Conservation (phyloP, 306 rosid species). For the Luffa acutangula region DNA sequence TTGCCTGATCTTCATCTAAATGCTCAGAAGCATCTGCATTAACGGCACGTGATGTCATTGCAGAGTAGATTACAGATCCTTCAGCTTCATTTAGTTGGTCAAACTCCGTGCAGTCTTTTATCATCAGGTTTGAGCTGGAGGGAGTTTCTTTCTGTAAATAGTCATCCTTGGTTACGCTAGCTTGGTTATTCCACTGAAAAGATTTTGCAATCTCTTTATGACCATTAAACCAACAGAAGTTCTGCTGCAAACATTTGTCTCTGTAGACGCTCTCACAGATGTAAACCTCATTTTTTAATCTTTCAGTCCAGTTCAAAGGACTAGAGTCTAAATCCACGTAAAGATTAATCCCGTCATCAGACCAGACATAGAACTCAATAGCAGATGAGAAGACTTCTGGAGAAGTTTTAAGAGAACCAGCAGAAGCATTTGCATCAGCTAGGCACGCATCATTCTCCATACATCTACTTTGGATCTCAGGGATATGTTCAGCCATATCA, state of each 20-base stretch:
- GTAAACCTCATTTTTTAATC: constrained; percentile 40
- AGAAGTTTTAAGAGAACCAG: constrained; percentile 24
- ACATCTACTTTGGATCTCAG: constrained; percentile 10
- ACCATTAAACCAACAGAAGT: constrained; percentile 28
- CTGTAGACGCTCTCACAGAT: constrained; percentile 24
- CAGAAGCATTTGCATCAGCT: constrained; percentile 20
- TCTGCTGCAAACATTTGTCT: constrained; percentile 30
- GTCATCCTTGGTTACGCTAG: constrained; percentile 17
- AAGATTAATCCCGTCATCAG: constrained; percentile 60
- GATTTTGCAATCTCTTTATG: constrained; percentile 23
- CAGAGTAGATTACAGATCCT: constrained; percentile 17
- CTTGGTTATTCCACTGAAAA: constrained; percentile 20
- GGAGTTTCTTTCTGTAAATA: constrained; percentile 20
- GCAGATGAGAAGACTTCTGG: constrained; percentile 21
- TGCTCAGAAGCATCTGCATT: constrained; percentile 19
- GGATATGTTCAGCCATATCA: constrained; percentile 8
- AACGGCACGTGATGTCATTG: constrained; percentile 14
- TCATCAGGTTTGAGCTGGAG: constrained; percentile 20
- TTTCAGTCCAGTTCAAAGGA: constrained; percentile 56
- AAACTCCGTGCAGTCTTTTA: constrained; percentile 16
- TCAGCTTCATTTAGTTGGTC: constrained; percentile 22
- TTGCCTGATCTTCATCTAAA: constrained; percentile 25
- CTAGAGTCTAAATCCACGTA: constrained; percentile 54
- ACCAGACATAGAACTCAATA: constrained; percentile 55
- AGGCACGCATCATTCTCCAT: constrained; percentile 20